Conservation (phyloP, 768 basidiomycete species). For the Exsudoporus frostii region DNA sequence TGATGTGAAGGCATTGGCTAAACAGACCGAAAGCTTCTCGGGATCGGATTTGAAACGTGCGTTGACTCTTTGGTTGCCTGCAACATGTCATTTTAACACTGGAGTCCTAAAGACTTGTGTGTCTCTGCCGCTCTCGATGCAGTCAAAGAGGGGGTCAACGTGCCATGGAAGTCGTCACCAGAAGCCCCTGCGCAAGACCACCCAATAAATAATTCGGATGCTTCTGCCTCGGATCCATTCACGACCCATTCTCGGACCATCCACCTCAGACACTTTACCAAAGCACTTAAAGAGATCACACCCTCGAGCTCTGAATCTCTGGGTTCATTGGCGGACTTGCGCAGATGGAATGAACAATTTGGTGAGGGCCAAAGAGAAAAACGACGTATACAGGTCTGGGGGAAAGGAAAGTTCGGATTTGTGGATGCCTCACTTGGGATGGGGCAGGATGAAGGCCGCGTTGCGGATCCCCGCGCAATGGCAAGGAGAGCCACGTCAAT, state of each 20-base stretch:
- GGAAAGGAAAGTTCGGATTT: constrained; percentile 87
- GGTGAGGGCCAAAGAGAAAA: constrained; percentile 77
- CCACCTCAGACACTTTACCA: constrained; percentile 64
- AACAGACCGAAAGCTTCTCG: constrained; percentile 81
- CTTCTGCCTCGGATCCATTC: constrained; percentile 6
- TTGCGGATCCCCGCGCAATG: constrained; percentile 26
- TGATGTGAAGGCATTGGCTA: constrained; percentile 56
- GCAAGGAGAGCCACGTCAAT: constrained; percentile 16
- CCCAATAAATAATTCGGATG: neutral
- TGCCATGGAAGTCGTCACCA: constrained; percentile 63
- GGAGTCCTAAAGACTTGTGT: constrained; percentile 64
- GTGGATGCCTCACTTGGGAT: constrained; percentile 40
- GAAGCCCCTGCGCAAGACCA: constrained; percentile 3
- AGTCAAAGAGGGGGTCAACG: constrained; percentile 76
- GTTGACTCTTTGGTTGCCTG: constrained; percentile 25
- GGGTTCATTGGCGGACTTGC: constrained; percentile 69
- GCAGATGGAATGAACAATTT: constrained; percentile 92
- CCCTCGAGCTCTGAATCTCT: constrained; percentile 84
- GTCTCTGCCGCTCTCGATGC: constrained; percentile 90
- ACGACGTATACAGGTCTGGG: constrained; percentile 74
- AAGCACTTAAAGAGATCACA: constrained; percentile 86
- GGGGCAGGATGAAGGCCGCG: constrained; percentile 43
- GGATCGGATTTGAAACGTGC: constrained; percentile 93
- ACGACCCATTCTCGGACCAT: constrained; percentile 39
- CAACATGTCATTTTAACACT: constrained; percentile 4